These are phyloP conservation scores for Globomyces pollinis-pini DNA, from an alignment of 192 early-diverging fungal genomes.

Conservation along the genomic window DNA sequence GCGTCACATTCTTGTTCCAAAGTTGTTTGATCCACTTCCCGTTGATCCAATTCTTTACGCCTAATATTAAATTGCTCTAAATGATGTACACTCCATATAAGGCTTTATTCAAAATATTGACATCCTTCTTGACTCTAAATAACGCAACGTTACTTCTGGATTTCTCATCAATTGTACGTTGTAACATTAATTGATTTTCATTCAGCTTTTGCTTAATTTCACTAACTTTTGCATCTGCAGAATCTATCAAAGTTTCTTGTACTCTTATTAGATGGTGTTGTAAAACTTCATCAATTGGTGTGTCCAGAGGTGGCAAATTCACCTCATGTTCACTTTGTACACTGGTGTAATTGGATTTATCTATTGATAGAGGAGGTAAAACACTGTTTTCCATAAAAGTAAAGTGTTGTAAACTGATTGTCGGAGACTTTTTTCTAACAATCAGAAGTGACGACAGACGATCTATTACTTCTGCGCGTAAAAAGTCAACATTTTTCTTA, in stretches of 20 bases:
- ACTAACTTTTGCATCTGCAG: slow-evolving; percentile 36
- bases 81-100: not conserved
- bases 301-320: not conserved
- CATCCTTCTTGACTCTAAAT: slow-evolving; percentile 33
- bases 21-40: slow-evolving; percentile 9
- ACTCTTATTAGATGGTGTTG: slow-evolving; percentile 33
- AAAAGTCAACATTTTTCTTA: too few species aligned
- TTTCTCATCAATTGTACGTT: slow-evolving; percentile 35
- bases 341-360: too few species aligned
- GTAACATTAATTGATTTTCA: slow-evolving; percentile 29
- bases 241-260: slow-evolving; percentile 31
- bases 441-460: too few species aligned
- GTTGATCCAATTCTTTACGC: slow-evolving; percentile 14
- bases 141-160: slow-evolving; percentile 33
- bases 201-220: slow-evolving; percentile 29
- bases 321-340: too few species aligned
- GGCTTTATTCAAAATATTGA: slow-evolving; percentile 34
- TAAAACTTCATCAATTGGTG: slow-evolving; percentile 23
- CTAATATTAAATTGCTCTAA: slow-evolving; percentile 13
- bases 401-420: too few species aligned
- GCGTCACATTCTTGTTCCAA: slow-evolving; percentile 27
- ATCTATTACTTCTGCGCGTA: too few species aligned
- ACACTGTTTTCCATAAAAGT: too few species aligned
- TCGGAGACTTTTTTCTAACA: too few species aligned
- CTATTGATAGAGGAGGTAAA: too few species aligned